Conservation (phyloP, 2,329 filamentous ascomycete species). For the Septoria petroselini region DNA sequence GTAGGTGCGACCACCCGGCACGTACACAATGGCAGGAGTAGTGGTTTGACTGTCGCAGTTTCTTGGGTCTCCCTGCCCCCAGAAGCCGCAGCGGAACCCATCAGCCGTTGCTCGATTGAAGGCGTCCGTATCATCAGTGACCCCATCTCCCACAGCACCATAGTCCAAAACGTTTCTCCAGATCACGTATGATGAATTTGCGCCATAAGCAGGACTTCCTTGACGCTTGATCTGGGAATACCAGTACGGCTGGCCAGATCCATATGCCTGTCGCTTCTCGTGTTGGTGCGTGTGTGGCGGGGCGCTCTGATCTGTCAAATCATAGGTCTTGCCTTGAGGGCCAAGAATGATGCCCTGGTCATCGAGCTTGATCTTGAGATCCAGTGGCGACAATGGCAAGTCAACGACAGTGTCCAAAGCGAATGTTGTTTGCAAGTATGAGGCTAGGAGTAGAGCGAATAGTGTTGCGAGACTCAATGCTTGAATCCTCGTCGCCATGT, state of each 20-base stretch:
- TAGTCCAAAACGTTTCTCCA: constrained; percentile 50
- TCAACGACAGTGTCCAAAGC: constrained; percentile 15
- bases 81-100: constrained; percentile 33
- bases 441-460: constrained; percentile 13
- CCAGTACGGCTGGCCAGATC: constrained; percentile 40
- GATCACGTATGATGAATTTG: constrained; percentile 42
- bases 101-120: constrained; percentile 37
- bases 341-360: constrained; percentile 10
- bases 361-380: constrained; percentile 20
- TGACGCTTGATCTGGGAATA: constrained; percentile 44
- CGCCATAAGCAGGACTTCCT: constrained; percentile 41
- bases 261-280: constrained; percentile 28
- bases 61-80: constrained; percentile 5
- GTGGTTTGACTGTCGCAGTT: constrained; percentile 76
- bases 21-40: constrained; percentile 83
- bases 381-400: constrained; percentile 19
- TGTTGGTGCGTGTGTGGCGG: constrained; percentile 23
- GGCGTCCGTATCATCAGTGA: constrained; percentile 74
- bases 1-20: constrained; percentile 78
- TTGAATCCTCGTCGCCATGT: constrained; percentile 12
- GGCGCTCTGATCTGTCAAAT: constrained; percentile 1
- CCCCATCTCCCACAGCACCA: constrained; percentile 55
- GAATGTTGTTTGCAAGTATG: constrained; percentile 10
- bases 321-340: constrained; percentile 2
- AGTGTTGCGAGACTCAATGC: constrained; percentile 13